A percentile compares a stretch with the other conserved stretches of the same genome.
Evolutionary conservation across 2,329 filamentous ascomycete species (phyloP).

Genomic region (Hawksworthiomyces lignivorus): DNA sequence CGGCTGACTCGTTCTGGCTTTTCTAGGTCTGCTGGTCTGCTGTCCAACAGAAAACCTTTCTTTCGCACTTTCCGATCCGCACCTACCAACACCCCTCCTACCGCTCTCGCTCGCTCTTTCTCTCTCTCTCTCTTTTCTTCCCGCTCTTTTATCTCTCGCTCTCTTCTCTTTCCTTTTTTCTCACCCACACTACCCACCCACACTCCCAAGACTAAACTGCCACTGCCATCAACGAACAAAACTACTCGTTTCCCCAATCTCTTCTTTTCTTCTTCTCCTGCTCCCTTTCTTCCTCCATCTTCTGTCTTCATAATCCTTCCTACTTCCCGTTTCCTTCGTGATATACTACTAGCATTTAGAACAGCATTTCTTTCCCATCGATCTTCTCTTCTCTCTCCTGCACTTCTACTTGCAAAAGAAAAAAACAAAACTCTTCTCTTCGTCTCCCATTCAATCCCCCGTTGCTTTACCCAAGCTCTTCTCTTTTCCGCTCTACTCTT

Average conservation of each 20-base stretch:
- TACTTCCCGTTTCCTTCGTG: neutral
- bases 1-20: neutral
- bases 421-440: no score
- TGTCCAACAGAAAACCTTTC: constrained; percentile 5
- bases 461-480: no score
- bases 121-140: neutral
- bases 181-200: constrained; percentile 3
- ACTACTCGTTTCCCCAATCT: constrained; percentile 10
- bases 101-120: neutral
- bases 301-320: neutral
- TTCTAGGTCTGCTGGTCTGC: constrained; percentile 4
- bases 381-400: neutral
- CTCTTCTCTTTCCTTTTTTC: neutral
- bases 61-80: neutral
- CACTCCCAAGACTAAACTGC: constrained; percentile 1
- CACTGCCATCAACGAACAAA: constrained; percentile 7
- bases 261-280: neutral
- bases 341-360: neutral
- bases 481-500: no score
- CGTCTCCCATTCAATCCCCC: no score
- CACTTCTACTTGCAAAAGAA: neutral
- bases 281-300: neutral
- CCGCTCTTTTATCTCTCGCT: neutral
- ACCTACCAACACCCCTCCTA: no score
- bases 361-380: neutral